Evolutionary conservation across 2,329 filamentous ascomycete genomes (phyloP), one percentile per base, ranked within the genome.

Genomic region (Chlorencoelia australis): DNA sequence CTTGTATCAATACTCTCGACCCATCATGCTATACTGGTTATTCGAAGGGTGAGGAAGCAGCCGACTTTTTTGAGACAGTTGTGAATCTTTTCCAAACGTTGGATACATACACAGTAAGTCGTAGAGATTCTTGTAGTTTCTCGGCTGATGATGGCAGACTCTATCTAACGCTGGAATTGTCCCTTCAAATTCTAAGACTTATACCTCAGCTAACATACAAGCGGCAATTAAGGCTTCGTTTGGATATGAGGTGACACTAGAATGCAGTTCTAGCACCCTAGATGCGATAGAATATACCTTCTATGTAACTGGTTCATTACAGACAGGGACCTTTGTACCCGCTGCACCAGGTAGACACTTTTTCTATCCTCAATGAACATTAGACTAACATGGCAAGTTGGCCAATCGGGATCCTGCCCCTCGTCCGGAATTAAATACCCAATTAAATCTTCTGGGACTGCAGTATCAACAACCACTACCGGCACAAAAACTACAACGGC

Each of bases 1-100:
- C 67, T n/a, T 85, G 81, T 59, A 73, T 85, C 45, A 75, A 66
- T 48, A 86, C 82, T 0, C 66, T 86, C 7, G 66, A 77, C 30
- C 71, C 80, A 0, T 57, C 60, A 13, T 87, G 82, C 64, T 87
- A 84, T 60, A 59, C 61, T 4, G 53, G 62, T 22, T 37, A 31
- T 18, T 31, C 40, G n/a, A 20, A 21, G 13, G 30, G 39, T 16
- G 40, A 78, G 50, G 71, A 68, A 40, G 66, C 77, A 2, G 76
- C 83, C 4, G 64, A 68, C 15, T 54, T 85, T 2, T 39, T 39
- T 25, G 20, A 28, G 10, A 33, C 6, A 17, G 29, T 31, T 35
- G 37, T 39, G 14, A 31, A 28, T 20, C 37, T 39, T 29, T 86
- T 82, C 65, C 73, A 80, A 57, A 63, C 63, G 0, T 64, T 85